Conservation (phyloP, 2,329 filamentous ascomycete genomes). For the Claviceps purpurea region DNA sequence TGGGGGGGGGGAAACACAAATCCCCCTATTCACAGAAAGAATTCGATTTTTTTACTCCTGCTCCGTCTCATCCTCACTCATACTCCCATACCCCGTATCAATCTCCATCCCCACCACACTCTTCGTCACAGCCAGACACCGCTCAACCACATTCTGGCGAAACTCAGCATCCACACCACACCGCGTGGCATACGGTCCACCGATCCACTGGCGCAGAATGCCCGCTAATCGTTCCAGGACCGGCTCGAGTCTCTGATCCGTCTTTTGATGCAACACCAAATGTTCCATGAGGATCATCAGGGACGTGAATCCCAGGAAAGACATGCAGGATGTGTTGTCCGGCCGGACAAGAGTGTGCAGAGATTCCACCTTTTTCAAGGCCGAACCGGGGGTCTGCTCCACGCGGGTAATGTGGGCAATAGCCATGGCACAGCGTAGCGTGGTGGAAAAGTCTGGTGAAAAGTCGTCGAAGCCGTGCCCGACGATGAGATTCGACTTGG, state of each 20-base stretch:
- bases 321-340: constrained; percentile 28
- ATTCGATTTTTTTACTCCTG: not conserved
- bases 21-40: no score
- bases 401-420: constrained; percentile 43
- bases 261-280: constrained; percentile 33
- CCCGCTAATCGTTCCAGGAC: constrained; percentile 45
- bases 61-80: constrained; percentile 34
- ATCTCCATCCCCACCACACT: constrained; percentile 44
- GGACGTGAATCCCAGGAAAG: constrained; percentile 46
- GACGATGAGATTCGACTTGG: constrained; percentile 27
- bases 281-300: constrained; percentile 44
- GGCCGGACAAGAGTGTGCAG: constrained; percentile 36
- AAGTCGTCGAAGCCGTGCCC: constrained; percentile 27
- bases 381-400: constrained; percentile 19
- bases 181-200: constrained; percentile 35
- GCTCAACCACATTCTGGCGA: constrained; percentile 40
- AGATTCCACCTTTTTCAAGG: constrained; percentile 30
- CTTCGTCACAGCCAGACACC: constrained; percentile 42
- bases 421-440: constrained; percentile 46
- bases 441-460: constrained; percentile 40
- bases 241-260: constrained; percentile 31
- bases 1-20: not conserved
- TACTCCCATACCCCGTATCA: constrained; percentile 47
- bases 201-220: constrained; percentile 47
- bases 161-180: constrained; percentile 37